Percentiles rank a stretch among this genome's conserved stretches.
Conservation (phyloP, 768 basidiomycete genomes). For the Tulasnella sp. region DNA sequence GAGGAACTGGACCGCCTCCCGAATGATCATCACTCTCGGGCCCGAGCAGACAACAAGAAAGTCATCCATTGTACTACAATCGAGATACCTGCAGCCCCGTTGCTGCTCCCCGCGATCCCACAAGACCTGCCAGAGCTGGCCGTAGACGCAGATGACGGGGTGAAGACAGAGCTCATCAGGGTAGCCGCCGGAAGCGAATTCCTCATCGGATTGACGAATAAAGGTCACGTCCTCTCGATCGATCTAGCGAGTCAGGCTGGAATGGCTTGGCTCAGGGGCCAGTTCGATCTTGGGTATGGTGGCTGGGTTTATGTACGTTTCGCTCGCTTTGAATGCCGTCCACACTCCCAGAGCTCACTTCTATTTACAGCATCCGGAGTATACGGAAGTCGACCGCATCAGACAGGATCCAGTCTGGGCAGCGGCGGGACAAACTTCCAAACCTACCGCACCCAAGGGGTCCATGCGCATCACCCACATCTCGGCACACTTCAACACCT, state of each 20-base stretch:
- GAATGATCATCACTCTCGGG: conserved; percentile 19
- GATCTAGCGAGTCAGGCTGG: conserved; percentile 26
- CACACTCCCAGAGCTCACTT: neutral
- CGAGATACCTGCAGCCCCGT: conserved; percentile 44
- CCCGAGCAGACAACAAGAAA: conserved; percentile 25
- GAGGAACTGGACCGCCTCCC: conserved; percentile 23
- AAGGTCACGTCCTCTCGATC: conserved; percentile 65
- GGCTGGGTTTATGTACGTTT: conserved; percentile 58
- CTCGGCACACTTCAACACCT: conserved; percentile 71
- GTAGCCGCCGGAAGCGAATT: conserved; percentile 68
- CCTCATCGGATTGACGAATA: conserved; percentile 68
- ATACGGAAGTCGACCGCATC: conserved; percentile 51
- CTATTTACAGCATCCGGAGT: conserved; percentile 50
- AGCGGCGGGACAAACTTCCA: conserved; percentile 18
- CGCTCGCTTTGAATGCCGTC: neutral
- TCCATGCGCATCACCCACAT: conserved; percentile 31
- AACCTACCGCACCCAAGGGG: neutral
- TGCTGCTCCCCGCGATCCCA: conserved; percentile 49
- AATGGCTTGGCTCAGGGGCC: conserved; percentile 29
- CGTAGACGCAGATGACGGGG: conserved; percentile 23
- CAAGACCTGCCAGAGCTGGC: conserved; percentile 39
- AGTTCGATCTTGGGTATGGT: conserved; percentile 3
- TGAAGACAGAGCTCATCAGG: conserved; percentile 41
- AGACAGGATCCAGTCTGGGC: conserved; percentile 36
- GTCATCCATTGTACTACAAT: conserved; percentile 52